Base-by-base conservation (phyloP, 73 alveolate genomes). In the Stentor coeruleus region DNA sequence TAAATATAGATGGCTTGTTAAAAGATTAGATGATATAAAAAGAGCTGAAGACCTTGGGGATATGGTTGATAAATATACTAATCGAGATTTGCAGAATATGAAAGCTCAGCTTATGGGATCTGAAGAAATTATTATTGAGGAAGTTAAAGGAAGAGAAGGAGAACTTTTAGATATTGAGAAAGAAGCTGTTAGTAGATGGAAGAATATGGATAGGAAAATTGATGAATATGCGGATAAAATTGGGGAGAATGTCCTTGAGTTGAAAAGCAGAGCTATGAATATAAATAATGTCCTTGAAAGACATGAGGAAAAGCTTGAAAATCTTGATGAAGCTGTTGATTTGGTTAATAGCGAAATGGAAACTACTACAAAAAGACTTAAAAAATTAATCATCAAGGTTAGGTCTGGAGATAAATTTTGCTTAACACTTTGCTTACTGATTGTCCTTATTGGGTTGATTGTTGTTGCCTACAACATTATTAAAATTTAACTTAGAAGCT, bases 391-490 rank as follows among this genome's bases (percentile, higher is more conserved):
- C 15, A 57, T 57, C 15, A 57, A 57, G 73, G 73, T 57, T 31
- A 57, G 73, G 73, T n/a, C 73, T 57, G 73, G 73, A 31, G 73
- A 57, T 57, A 57, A 57, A 57, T 57, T 57, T 57, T 57, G 73
- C 28, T n/a, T 57, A 0, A 57, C 73, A 2, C 73, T 57, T 57
- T 57, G 73, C 73, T 57, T 57, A 2, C 73, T 57, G 3, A 57
- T 57, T 57, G 28, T 57, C 28, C 73, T 57, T 57, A 57, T 57
- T 20, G 73, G 73, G 28, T 31, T 57, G 15, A 20, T 57, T 20
- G 28, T 31, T 20, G 73, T 57, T 0, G 73, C 35, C 28, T 57
- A 57, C 28, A 57, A 57, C 28, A 57, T 57, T n/a, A 57, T 57
- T 20, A 57, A 57, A 57, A n/a, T n/a, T n/a, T n/a, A n/a, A n/a